Base-by-base conservation (phyloP, 805 yeast species). In the Candida taoyuanica region DNA sequence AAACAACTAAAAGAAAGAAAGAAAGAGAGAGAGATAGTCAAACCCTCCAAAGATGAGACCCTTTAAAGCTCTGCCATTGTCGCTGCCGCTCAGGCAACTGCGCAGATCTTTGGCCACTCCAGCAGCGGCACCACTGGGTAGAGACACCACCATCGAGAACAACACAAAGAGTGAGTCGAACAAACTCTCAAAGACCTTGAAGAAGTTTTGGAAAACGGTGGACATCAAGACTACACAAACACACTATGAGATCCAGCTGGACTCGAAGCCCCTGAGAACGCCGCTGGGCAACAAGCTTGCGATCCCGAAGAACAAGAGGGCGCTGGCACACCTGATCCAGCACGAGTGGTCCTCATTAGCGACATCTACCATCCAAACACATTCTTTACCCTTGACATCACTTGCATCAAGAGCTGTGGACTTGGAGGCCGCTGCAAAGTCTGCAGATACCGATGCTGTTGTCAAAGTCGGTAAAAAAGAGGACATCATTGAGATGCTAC, bases 271-370 rank as follows among this genome's bases (percentile, higher is more conserved):
- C 0, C 65, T 93, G 42, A 80, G 79, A 56, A 91, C 98, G 1
- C 96, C 98, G 0, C 60, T 78, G 36, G 97, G 97, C 3, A 70
- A 78, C 58, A 70, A 74, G 17, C 60, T 93, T 35, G 62, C 75
- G 1, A 62, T 93, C 12, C 95, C 96, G 5, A 53, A 57, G 18
- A 45, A 63, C 7, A 80, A 81, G 53, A 64, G 65, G 42, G 63
- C 76, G 8, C 65, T 93, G 46, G 96, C 96, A 0, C 69, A 78
- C 46, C 60, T 91, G 50, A 67, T 93, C 26, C 78, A 78, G 28
- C 86, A 86, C 53, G 99, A 93, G 63, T 93, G 98, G 98, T 71
- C 76, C 39, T 73, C 74, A 29, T 64, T 93, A 40, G 74, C 91
- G 3, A 71, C 71, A 40, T 68, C 81, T 44, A 67, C 74, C 33